Evolutionary conservation across 805 yeast genomes (phyloP), one percentile per base, ranked within the genome.

Genomic region (Metschnikowia kofuensis): DNA sequence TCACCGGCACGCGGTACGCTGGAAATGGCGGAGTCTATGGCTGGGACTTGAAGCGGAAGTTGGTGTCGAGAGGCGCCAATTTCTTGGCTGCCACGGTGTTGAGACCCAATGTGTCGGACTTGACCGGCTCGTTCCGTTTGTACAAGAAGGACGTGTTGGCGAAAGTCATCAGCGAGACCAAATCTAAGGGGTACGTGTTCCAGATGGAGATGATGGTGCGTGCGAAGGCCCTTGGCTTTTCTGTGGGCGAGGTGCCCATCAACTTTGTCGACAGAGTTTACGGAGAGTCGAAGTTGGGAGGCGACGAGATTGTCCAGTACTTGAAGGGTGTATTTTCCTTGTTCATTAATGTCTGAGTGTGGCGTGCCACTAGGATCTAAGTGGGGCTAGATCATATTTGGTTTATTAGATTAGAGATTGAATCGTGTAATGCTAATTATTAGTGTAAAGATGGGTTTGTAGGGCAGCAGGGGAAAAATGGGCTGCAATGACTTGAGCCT

Each of bases 161-260:
- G 53, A 79, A 82, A 61, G 78, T 86, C 54, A 86, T 85, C 54
- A 78, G 72, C 42, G 85, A 76, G 50, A 85, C 91, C 42, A 76
- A 79, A 62, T 81, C 87, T 35, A 85, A 86, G 69, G 92, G 92
- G 44, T 85, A 86, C 59, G 92, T 86, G 38, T 85, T 85, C 80
- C 92, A 85, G 70, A 85, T 85, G 92, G 92, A 85, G 69, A 85
- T 85, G 90, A 84, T 85, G 81, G 92, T 85, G 26, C 79, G 92
- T 57, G 92, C 92, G 37, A 77, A 87, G 63, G 74, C 84, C n/a
- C 69, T 83, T 64, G 85, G 84, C n/a, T 83, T 77, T 69, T 74
- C 80, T 14, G 84, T 85, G 57, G 91, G 86, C 30, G 92, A 85
- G 65, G 90, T 85, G 31, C 91, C 91, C 42, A 85, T 85, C 57